These are phyloP conservation scores for Pyrenochaeta sp. DNA, from an alignment of 2,329 filamentous ascomycete species.

Conservation along the genomic window DNA sequence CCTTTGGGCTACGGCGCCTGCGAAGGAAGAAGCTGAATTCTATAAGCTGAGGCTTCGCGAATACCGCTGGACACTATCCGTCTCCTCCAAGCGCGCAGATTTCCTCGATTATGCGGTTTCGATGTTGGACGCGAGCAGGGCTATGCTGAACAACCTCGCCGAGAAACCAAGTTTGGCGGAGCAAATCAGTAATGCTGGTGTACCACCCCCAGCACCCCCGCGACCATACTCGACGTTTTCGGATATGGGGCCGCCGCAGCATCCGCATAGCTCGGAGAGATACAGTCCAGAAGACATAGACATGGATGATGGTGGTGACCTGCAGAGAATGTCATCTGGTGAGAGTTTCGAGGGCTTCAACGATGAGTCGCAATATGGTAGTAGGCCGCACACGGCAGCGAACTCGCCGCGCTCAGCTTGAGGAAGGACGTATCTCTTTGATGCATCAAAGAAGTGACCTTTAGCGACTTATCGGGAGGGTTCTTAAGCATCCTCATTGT, in stretches of 20 bases:
- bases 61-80: conserved; percentile 92
- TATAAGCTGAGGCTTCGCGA: conserved; percentile 86
- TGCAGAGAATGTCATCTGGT: conserved; percentile 29
- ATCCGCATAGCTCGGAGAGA: conserved; percentile 10
- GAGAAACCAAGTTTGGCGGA: conserved; percentile 54
- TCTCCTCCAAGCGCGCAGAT: conserved; percentile 76
- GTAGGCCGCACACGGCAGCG: conserved; percentile 27
- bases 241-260: conserved; percentile 30
- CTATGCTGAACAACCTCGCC: conserved; percentile 55
- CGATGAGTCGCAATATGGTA: conserved; percentile 36
- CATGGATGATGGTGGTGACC: conserved; percentile 35
- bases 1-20: conserved; percentile 87
- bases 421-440: neutral
- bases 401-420: conserved; percentile 31
- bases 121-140: conserved; percentile 55
- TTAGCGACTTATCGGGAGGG: neutral
- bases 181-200: conserved; percentile 49
- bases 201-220: conserved; percentile 42
- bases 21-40: conserved; percentile 89
- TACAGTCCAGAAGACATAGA: conserved; percentile 36
- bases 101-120: conserved; percentile 58
- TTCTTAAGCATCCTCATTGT: neutral
- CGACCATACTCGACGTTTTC: conserved; percentile 28
- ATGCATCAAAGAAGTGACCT: neutral
- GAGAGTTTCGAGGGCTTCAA: conserved; percentile 46